Conservation (phyloP, 148 eudicot genomes). For the Chenopodium berlandieri region DNA sequence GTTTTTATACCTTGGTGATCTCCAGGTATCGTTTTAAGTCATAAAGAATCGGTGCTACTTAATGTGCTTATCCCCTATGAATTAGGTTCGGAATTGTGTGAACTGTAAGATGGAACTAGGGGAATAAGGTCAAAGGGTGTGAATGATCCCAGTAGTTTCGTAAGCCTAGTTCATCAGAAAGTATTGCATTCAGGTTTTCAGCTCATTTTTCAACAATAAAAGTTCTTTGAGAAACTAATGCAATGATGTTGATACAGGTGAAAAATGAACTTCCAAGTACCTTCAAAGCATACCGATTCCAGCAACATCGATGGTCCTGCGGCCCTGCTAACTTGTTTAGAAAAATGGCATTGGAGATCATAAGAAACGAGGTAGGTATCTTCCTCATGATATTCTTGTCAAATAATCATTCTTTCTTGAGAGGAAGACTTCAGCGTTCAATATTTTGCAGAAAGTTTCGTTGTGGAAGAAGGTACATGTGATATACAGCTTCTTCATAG, state of each 20-base stretch:
- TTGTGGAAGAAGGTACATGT: conserved; percentile 74
- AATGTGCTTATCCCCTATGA: background rate
- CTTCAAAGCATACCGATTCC: conserved; percentile 76
- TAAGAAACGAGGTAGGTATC: conserved; percentile 44
- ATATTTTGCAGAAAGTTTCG: conserved; percentile 59
- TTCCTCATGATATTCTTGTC: background rate
- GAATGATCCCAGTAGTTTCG: background rate
- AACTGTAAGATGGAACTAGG: background rate
- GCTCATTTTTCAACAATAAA: background rate
- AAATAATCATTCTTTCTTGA: background rate
- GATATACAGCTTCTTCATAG: conserved; percentile 86
- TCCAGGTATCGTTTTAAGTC: conserved; percentile 39
- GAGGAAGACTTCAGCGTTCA: background rate
- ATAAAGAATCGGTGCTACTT: background rate
- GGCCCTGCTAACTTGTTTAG: conserved; percentile 85
- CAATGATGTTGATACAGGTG: conserved; percentile 38
- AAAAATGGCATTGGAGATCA: conserved; percentile 66
- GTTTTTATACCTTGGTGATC: conserved; percentile 58
- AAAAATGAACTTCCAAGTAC: conserved; percentile 87
- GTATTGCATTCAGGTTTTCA: background rate
- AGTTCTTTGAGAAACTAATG: background rate
- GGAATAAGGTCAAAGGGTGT: background rate
- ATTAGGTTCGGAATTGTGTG: background rate
- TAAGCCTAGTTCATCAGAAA: background rate
- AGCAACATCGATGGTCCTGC: conserved; percentile 91